Evolutionary conservation across 108 stramenopile species (phyloP).

Genomic region (Conticribra weissflogii): DNA sequence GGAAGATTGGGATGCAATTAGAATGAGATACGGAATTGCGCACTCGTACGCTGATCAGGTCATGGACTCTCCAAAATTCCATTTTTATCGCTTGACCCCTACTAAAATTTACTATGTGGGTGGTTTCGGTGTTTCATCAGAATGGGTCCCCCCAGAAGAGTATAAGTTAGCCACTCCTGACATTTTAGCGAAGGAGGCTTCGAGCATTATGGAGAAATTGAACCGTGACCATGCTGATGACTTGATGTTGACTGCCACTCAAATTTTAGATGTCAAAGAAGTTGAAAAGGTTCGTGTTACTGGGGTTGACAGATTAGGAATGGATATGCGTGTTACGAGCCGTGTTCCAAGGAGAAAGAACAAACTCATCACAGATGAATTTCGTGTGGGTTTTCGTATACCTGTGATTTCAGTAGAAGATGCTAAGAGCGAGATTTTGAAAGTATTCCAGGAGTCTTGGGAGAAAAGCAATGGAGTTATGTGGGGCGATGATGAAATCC

Average conservation of each 20-base stretch:
- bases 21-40: conserved; percentile 89
- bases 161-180: conserved; percentile 88
- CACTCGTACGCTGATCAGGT: conserved; percentile 97
- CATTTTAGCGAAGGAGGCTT: conserved; percentile 92
- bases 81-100: conserved; percentile 89
- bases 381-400: conserved; percentile 92
- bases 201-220: conserved; percentile 71
- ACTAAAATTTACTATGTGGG: conserved; percentile 94
- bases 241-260: conserved; percentile 60
- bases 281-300: conserved; percentile 81
- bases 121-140: conserved; percentile 93
- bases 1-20: conserved; percentile 83
- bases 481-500: conserved; percentile 74
- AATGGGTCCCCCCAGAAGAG: conserved; percentile 91
- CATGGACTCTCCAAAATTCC: conserved; percentile 92
- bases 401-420: conserved; percentile 94
- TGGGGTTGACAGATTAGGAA: conserved; percentile 93
- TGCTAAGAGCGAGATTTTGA: conserved; percentile 96
- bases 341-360: conserved; percentile 73
- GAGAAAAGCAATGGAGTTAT: conserved; percentile 84
- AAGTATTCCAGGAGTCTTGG: conserved; percentile 98
- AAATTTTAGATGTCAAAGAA: conserved; percentile 73
- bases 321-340: conserved; percentile 93
- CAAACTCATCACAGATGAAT: conserved; percentile 93
- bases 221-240: conserved; percentile 76